Percentiles rank a stretch among this genome's conserved stretches.
phyloP scores from a whole-genome alignment of 176 grass and related monocot genomes.

The Ananas comosus region DNA sequence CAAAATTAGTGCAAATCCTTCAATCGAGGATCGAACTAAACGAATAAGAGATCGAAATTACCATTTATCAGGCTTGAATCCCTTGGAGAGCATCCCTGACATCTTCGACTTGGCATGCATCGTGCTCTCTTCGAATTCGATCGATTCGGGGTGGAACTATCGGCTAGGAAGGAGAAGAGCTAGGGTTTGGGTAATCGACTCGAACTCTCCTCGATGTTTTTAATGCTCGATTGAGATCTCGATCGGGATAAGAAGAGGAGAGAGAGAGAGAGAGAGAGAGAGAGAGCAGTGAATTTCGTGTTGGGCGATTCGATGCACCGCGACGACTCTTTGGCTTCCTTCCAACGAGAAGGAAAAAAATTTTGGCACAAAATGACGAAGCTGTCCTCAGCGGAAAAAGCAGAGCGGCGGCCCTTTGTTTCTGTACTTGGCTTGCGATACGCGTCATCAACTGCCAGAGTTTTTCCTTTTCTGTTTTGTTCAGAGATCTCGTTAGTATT shows the following conservation, averaged over 20 bases:
- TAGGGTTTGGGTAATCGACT: background rate
- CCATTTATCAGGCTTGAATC: conserved; percentile 96
- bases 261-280: background rate
- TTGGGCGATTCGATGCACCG: background rate
- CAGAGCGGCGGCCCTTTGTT: background rate
- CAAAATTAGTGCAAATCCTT: background rate
- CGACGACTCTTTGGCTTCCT: conserved; percentile 13
- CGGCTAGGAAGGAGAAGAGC: background rate
- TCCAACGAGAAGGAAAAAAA: background rate
- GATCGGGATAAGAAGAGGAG: background rate
- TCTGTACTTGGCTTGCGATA: background rate
- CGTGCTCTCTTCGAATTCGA: background rate
- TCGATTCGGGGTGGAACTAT: background rate
- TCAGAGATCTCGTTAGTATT: background rate
- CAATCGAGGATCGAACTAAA: background rate
- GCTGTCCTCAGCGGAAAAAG: conserved; percentile 5
- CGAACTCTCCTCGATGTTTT: background rate
- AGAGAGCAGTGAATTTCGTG: conserved; percentile 15
- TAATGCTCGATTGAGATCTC: background rate
- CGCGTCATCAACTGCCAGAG: background rate
- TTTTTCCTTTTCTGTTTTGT: background rate
- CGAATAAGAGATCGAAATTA: conserved; percentile 26
- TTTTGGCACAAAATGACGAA: conserved; percentile 7
- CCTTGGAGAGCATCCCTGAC: conserved; percentile 70
- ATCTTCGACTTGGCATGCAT: conserved; percentile 51